phyloP scores from a whole-genome alignment of 1,284 basidiomycete species.

The Fomitopsis betulina region DNA sequence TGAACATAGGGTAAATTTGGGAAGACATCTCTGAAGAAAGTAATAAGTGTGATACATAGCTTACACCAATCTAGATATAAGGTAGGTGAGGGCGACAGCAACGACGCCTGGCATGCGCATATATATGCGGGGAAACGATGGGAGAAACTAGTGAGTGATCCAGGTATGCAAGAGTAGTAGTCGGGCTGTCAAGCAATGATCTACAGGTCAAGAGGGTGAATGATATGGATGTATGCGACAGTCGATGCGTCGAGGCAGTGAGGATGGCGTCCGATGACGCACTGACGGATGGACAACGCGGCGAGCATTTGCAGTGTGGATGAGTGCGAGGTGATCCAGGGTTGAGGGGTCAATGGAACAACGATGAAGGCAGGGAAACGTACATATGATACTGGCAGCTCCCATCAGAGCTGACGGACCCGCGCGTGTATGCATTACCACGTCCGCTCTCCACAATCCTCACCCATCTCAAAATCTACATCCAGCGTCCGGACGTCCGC shows the following conservation, averaged over 20 bases:
- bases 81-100: background rate
- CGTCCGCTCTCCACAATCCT: background rate
- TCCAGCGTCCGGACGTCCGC: background rate
- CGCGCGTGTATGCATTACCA: background rate
- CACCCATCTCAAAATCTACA: background rate
- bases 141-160: background rate
- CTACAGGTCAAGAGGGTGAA: background rate
- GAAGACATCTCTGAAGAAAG: too few species aligned
- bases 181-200: background rate
- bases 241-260: background rate
- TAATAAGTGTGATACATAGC: background rate
- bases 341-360: background rate
- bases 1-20: too few species aligned
- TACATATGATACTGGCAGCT: background rate
- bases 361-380: background rate
- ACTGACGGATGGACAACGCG: too few species aligned
- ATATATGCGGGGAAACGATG: background rate
- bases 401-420: background rate
- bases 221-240: background rate
- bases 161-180: background rate
- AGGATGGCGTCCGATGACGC: too few species aligned
- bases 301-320: background rate
- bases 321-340: background rate
- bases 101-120: background rate
- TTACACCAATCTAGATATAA: background rate